Conservation (phyloP, 495 filamentous ascomycete species). For the Aspergillus campestris region DNA sequence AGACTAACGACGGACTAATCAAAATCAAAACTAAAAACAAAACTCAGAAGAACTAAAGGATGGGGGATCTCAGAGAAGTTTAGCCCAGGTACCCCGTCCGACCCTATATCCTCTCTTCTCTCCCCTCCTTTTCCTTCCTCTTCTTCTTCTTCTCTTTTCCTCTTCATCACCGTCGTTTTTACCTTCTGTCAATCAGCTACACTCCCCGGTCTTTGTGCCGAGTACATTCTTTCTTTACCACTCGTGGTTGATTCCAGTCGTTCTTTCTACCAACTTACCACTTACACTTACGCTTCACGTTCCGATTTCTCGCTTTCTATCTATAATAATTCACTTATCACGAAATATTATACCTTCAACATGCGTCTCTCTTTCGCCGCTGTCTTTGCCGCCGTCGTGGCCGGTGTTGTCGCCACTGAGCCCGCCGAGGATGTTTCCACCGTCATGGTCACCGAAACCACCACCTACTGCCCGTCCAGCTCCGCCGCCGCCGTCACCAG, state of each 20-base stretch:
- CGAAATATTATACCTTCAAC: slow-evolving; percentile 40
- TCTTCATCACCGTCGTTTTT: slow-evolving; percentile 18
- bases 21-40: too few relatives aligned
- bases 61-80: too few relatives aligned
- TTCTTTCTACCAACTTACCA: slow-evolving; percentile 16
- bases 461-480: slow-evolving; percentile 85
- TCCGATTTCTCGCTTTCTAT: slow-evolving; percentile 15
- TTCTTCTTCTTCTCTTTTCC: slow-evolving; percentile 7
- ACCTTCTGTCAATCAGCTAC: background rate
- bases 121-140: slow-evolving; percentile 6
- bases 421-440: slow-evolving; percentile 54
- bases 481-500: slow-evolving; percentile 58
- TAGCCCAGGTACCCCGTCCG: too few relatives aligned
- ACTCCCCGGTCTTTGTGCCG: slow-evolving; percentile 33
- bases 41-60: too few relatives aligned
- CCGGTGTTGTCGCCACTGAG: slow-evolving; percentile 45
- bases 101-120: background rate
- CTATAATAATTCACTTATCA: slow-evolving; percentile 2
- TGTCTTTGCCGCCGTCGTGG: slow-evolving; percentile 56
- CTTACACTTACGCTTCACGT: slow-evolving; percentile 6
- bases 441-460: slow-evolving; percentile 69
- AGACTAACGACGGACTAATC: too few relatives aligned
- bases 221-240: slow-evolving; percentile 44
- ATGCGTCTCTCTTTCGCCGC: slow-evolving; percentile 87
- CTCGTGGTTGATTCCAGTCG: slow-evolving; percentile 6